A percentile compares a stretch with the other conserved stretches of the same genome.
These are phyloP conservation scores for Tulasnella sp. DNA, from an alignment of 768 basidiomycete genomes.

Conservation along the genomic window DNA sequence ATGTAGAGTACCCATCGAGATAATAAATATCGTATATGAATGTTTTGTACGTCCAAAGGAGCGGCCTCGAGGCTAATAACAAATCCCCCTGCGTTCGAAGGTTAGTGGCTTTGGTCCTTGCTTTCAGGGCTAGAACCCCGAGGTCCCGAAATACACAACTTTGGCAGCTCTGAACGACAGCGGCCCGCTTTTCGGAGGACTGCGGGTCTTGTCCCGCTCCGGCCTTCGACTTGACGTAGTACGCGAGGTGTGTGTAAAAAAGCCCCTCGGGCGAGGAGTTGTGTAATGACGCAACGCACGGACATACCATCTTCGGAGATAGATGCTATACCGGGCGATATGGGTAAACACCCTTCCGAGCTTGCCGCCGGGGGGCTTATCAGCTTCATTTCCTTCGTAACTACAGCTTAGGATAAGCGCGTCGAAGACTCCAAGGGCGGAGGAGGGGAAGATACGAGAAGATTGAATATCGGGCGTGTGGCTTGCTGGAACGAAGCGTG, in stretches of 20 bases:
- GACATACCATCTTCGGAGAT: neutral
- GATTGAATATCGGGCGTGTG: neutral
- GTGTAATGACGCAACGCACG: neutral
- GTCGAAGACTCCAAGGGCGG: neutral
- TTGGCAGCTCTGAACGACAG: too few species aligned
- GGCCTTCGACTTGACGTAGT: neutral
- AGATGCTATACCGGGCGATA: neutral
- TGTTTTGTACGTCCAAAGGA: neutral
- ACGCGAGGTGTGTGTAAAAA: neutral
- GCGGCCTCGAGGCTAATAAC: neutral
- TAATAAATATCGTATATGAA: neutral
- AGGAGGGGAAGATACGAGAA: neutral
- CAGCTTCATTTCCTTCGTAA: too few species aligned
- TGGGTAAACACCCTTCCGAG: neutral
- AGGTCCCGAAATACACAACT: too few species aligned
- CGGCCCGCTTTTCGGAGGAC: too few species aligned
- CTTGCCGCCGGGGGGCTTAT: slow-evolving; percentile 4
- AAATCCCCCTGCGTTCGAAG: neutral
- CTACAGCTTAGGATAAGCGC: neutral
- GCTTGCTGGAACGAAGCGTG: neutral
- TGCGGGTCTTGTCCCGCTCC: neutral
- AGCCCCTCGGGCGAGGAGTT: neutral
- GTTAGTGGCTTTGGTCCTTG: neutral
- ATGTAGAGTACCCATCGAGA: neutral
- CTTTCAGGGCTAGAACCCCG: neutral